phyloP scores from a whole-genome alignment of 1,139 yeast species.

The Hanseniaspora sp. region DNA sequence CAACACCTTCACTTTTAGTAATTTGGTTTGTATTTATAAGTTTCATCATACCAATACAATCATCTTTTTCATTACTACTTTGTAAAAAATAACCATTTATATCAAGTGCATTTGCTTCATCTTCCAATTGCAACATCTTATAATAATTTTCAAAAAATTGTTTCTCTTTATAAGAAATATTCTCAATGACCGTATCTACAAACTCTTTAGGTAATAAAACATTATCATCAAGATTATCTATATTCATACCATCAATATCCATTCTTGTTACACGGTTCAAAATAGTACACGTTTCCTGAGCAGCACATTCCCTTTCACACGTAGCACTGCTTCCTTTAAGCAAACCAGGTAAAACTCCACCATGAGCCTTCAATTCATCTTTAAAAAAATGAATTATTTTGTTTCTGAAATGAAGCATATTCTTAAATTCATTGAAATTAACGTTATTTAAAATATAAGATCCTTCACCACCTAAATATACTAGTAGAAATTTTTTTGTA shows the following conservation, averaged over 20 bases:
- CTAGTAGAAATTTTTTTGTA: constrained; percentile 54
- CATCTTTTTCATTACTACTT: neutral
- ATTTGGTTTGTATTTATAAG: constrained; percentile 33
- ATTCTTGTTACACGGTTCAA: constrained; percentile 40
- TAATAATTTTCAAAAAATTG: constrained; percentile 67
- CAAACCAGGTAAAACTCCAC: constrained; percentile 45
- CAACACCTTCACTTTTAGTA: constrained; percentile 26
- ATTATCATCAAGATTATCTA: neutral
- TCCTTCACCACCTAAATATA: constrained; percentile 56
- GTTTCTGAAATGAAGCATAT: constrained; percentile 59
- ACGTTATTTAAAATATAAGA: constrained; percentile 37
- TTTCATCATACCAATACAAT: constrained; percentile 11
- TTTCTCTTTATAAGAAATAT: constrained; percentile 28
- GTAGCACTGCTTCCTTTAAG: constrained; percentile 39
- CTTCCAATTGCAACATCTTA: constrained; percentile 60
- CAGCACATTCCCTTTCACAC: constrained; percentile 60
- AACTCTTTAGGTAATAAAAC: constrained; percentile 9
- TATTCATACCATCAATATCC: neutral
- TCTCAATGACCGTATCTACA: neutral
- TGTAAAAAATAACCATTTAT: constrained; percentile 10
- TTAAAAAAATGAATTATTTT: constrained; percentile 48
- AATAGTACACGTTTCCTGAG: constrained; percentile 52
- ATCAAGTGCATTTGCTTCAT: constrained; percentile 23
- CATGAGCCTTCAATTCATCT: neutral
- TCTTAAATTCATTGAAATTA: constrained; percentile 44